Conservation (phyloP, 2,329 filamentous ascomycete genomes). For the Westerdykella ornata region DNA sequence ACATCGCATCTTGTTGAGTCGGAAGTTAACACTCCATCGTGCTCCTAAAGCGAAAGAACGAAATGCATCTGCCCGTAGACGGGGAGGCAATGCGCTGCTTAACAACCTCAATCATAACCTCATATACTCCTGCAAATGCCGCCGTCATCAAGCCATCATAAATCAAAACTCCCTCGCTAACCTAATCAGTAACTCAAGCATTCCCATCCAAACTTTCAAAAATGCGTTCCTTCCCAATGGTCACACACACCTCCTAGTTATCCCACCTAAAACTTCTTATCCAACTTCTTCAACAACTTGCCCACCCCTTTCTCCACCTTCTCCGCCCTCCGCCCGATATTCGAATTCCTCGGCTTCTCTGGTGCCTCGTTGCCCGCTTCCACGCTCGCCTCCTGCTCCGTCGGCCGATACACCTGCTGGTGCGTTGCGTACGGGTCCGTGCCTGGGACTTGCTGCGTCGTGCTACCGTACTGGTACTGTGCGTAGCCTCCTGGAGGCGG, state of each 20-base stretch:
- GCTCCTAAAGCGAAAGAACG: too few species aligned
- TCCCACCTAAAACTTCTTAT: slow-evolving; percentile 57
- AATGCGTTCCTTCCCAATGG: too few species aligned
- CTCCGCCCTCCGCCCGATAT: slow-evolving; percentile 59
- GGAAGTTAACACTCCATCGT: too few species aligned
- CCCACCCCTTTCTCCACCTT: slow-evolving; percentile 63
- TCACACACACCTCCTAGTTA: background rate
- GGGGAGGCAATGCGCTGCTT: too few species aligned
- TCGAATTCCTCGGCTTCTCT: slow-evolving; percentile 37
- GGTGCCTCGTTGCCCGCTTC: slow-evolving; percentile 19
- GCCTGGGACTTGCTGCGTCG: slow-evolving; percentile 24
- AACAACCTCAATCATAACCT: too few species aligned
- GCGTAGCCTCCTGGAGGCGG: slow-evolving; percentile 52
- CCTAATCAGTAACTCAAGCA: too few species aligned
- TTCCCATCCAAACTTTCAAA: too few species aligned
- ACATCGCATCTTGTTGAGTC: too few species aligned
- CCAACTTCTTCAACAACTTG: slow-evolving; percentile 69
- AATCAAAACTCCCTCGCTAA: too few species aligned
- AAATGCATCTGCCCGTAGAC: too few species aligned
- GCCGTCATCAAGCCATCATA: too few species aligned
- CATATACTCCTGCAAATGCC: too few species aligned
- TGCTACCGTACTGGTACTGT: slow-evolving; percentile 46
- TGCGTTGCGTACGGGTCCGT: slow-evolving; percentile 52
- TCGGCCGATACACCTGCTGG: slow-evolving; percentile 63
- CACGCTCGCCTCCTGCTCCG: slow-evolving; percentile 50